A percentile compares a stretch with the other conserved stretches of the same genome.
Conservation (phyloP, 1,139 yeast genomes). For the Hyphopichia burtonii region DNA sequence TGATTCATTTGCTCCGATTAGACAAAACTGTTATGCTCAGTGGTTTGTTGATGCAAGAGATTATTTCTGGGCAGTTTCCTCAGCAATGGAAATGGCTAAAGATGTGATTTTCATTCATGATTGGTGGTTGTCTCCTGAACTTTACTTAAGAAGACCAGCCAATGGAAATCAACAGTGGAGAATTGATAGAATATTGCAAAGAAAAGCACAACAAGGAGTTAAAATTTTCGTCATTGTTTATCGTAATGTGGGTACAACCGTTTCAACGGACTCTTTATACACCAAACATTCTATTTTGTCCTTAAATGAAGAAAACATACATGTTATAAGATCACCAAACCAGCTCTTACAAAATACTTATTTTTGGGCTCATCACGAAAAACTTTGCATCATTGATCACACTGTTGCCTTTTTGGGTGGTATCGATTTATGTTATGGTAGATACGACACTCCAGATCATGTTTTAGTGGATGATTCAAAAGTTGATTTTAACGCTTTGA, state of each 20-base stretch:
- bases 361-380: constrained; percentile 99
- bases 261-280: constrained; percentile 90
- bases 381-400: constrained; percentile 81
- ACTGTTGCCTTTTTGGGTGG: constrained; percentile 93
- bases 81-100: constrained; percentile 89
- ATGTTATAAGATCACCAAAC: constrained; percentile 91
- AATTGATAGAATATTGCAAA: constrained; percentile 79
- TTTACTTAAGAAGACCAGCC: constrained; percentile 90
- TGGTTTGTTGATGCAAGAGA: constrained; percentile 98
- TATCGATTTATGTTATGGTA: constrained; percentile 90
- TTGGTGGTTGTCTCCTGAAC: constrained; percentile 98
- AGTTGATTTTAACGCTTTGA: constrained; percentile 37
- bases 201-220: constrained; percentile 93
- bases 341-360: constrained; percentile 90
- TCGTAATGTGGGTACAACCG: constrained; percentile 91
- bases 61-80: constrained; percentile 93
- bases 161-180: constrained; percentile 95
- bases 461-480: constrained; percentile 74
- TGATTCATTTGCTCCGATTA: constrained; percentile 87
- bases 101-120: constrained; percentile 95
- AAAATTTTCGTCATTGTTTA: constrained; percentile 92
- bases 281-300: constrained; percentile 90
- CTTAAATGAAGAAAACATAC: constrained; percentile 76
- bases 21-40: constrained; percentile 84
- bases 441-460: constrained; percentile 97